Percentiles rank a stretch among this genome's conserved stretches.
Evolutionary conservation across 345 rosid genomes (phyloP).

Genomic region (Gossypium arboreum): DNA sequence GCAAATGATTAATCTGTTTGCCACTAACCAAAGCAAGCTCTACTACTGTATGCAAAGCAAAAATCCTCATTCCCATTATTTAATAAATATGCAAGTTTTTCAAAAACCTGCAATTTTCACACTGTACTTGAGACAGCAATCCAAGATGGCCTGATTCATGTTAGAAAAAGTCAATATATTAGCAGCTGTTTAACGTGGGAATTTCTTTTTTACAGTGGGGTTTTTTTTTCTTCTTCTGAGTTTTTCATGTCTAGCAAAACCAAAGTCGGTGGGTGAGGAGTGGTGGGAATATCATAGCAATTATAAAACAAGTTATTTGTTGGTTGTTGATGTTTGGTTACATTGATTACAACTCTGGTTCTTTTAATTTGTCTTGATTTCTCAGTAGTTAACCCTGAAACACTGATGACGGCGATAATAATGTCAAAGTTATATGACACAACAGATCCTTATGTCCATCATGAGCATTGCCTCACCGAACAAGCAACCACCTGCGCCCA

Average conservation of each 20-base stretch:
- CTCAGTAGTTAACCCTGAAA: not conserved
- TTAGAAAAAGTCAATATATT: too few species aligned
- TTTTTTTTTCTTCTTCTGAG: too few species aligned
- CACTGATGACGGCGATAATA: not conserved
- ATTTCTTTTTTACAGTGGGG: too few species aligned
- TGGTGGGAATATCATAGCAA: not conserved
- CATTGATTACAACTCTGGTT: not conserved
- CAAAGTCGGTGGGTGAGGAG: not conserved
- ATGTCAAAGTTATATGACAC: not conserved
- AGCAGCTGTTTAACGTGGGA: too few species aligned
- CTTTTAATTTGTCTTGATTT: not conserved
- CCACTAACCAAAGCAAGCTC: not conserved
- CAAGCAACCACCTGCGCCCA: conserved; percentile 98
- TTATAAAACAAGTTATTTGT: not conserved
- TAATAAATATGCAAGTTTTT: not conserved
- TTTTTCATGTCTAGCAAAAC: not conserved
- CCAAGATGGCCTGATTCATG: not conserved
- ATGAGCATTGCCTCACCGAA: conserved; percentile 65
- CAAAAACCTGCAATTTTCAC: too few species aligned
- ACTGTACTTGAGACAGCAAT: not conserved
- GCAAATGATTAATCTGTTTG: not conserved
- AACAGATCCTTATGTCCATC: not conserved
- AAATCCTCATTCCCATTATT: not conserved
- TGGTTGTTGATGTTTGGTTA: conserved; percentile 8
- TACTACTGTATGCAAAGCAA: not conserved